Evolutionary conservation across 768 basidiomycete genomes (phyloP), one percentile per base, ranked within the genome.

Genomic region (Mycena pura): DNA sequence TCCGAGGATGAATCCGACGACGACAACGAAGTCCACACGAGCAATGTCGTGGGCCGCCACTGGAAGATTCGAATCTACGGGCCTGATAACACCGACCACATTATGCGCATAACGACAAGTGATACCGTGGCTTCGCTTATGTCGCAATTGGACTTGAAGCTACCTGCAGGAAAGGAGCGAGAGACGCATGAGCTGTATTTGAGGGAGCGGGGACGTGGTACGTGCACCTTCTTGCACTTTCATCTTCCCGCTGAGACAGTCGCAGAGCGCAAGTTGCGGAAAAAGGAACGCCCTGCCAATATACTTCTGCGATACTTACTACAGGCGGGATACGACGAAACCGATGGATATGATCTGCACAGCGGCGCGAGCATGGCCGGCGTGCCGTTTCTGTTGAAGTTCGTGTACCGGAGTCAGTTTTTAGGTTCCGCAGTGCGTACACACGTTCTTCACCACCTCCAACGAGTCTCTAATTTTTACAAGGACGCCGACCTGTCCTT

Each of bases 301-400:
- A 93, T 97, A 59, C 89, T 96, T 19, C 84, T 87, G 59, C 82
- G 91, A 29, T 82, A 93, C 36, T 78, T 97, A 59, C 86, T 90
- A 66, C 93, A 96, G 70, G 94, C 94, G 2, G 96, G 96, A 0
- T 98, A 95, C 66, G 88, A 90, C 50, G 82, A 86, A n/a, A 83
- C 85, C 14, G 96, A 99, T 71, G 87, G 88, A 29, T 74, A 91
- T 13, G 89, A 93, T 57, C 81, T 88, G 38, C 79, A 96, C 10
- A 90, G 88, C 0, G 84, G 84, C 3, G 90, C 92, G 1, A 24
- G 31, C 29, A 19, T 34, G 8, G 25, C 60, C 21, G 91, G 92
- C 49, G 78, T 97, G 58, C 84, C 87, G 5, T 96, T 96, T 70
- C 80, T 99, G 19, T 82, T 94, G 72, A 91, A 90, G 67, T 96